Base-by-base conservation (phyloP, 2,329 filamentous ascomycete genomes). In the Trichoderma sp. region DNA sequence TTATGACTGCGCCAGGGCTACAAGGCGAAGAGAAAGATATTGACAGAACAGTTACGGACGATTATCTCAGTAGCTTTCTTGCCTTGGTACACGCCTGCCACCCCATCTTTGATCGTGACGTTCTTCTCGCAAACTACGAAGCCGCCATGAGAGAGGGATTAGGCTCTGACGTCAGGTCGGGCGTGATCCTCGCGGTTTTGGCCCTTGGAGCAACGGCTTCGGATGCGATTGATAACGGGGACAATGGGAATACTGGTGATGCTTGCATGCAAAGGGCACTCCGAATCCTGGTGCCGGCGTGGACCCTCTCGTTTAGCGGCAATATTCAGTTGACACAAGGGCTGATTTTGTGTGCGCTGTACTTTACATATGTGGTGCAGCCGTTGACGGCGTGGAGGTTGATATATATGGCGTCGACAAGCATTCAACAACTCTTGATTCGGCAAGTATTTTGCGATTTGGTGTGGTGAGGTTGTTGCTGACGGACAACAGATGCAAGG, bases 321-420 rank as follows among this genome's bases (percentile, higher is more conserved):
- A 67, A 70, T 26, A 39, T 73, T n/a, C 30, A 71, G 15, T 14
- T 73, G 11, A 66, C 73, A 18, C 73, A 73, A 65, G 74, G 71
- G 6, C 47, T 75, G 15, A 68, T 75, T 6, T 61, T 75, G 12
- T 73, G 71, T 18, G 73, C 74, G 12, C 30, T 75, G 36, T 75
- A 75, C 53, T 73, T 74, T 43, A 72, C 71, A 3, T 75, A 74
- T 34, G 69, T 69, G 32, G 73, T 71, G 18, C 68, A 74, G 56
- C 74, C 73, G 36, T 61, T 76, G 67, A 73, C 70, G 60, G 74
- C 75, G 6, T 76, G 75, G 73, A 71, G 74, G 39, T 11, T 76
- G 47, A 70, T 74, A 47, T 71, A 75, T 39, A 75, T 76, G 75
- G 73, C 73, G 11, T 75, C 75, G 15, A 75, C 72, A 15, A 75